Evolutionary conservation across 108 stramenopile species (phyloP), one percentile per base, ranked within the genome.

Genomic region (Hondaea fermentalgiana): DNA sequence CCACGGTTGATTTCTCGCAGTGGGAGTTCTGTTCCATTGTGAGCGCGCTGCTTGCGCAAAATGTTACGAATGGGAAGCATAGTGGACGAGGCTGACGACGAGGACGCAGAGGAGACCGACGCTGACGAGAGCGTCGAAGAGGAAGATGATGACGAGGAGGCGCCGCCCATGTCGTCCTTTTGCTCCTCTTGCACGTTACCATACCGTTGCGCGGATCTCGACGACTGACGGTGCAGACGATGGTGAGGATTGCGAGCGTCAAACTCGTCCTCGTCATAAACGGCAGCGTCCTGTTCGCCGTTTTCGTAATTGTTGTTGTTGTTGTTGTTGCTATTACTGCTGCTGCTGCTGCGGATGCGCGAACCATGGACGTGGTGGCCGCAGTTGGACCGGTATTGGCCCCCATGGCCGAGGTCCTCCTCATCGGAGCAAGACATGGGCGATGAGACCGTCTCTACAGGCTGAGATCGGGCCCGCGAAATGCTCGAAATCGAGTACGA

Each of bases 51-150:
- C 51, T 83, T 83, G n/a, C 76, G 76, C 51, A 83, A 23, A 4
- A 83, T 83, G 76, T 83, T 83, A 17, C 51, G 45, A 53, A 83
- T 83, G 45, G 76, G 76, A 23, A 83, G 76, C 76, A 83, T 83
- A 23, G 64, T 10, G 14, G 64, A 69, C 64, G 42, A 35, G 64
- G 64, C 16, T 16, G 55, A 57, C 55, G 16, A 14, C 2, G 55
- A 57, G 16, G 55, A 57, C 25, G 64, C 14, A 17, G 64, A 69
- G 10, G 17, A 16, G 25, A 23, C 12, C 25, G 64, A 69, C 2
- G 64, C 14, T 8, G 64, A 69, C 42, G 64, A 69, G 14, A 57
- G 8, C 14, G 55, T 57, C 42, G 64, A 69, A 8, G 64, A 69
- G 10, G 64, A 69, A 42, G 64, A 69, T 23, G 64, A 69, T 42